A percentile compares a stretch with the other conserved stretches of the same genome.
Evolutionary conservation across 2,329 filamentous ascomycete species (phyloP).

Genomic region (Neopestalotiopsis clavispora): DNA sequence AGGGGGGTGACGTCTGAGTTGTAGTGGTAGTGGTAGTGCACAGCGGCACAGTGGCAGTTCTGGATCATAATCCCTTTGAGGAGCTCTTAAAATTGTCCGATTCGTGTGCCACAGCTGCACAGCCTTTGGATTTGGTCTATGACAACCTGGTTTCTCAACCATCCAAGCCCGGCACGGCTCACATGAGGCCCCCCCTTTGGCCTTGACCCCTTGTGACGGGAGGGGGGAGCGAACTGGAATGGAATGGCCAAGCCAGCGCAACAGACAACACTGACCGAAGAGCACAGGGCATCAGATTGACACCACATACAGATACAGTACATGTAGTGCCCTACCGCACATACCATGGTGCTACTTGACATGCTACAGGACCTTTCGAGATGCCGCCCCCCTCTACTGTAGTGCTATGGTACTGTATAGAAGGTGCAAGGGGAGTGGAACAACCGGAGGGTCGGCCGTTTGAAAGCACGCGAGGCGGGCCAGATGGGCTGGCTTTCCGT

Average conservation of each 20-base stretch:
- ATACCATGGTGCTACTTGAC: too few relatives aligned
- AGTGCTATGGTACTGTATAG: too few relatives aligned
- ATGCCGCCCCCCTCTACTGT: neutral
- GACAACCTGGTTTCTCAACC: neutral
- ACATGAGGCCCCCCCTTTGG: neutral
- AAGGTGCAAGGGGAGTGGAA: neutral
- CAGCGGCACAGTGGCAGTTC: slow-evolving; percentile 2
- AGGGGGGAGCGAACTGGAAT: neutral
- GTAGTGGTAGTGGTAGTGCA: neutral
- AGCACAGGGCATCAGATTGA: too few relatives aligned
- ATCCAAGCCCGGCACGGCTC: neutral
- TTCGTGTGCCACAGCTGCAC: slow-evolving; percentile 6
- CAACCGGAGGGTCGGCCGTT: slow-evolving; percentile 3
- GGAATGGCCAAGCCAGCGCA: neutral
- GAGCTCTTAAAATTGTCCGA: slow-evolving; percentile 1
- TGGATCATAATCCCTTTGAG: neutral
- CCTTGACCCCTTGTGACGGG: neutral
- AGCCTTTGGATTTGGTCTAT: neutral
- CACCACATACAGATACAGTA: too few relatives aligned
- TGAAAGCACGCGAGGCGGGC: slow-evolving; percentile 1
- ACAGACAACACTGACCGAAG: neutral
- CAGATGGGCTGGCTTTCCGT: neutral
- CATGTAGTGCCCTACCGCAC: too few relatives aligned
- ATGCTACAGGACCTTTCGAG: neutral
- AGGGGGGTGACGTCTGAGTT: neutral